These are phyloP conservation scores for Myriosclerotinia duriaeana DNA, from an alignment of 2,329 filamentous ascomycete species.

Conservation along the genomic window DNA sequence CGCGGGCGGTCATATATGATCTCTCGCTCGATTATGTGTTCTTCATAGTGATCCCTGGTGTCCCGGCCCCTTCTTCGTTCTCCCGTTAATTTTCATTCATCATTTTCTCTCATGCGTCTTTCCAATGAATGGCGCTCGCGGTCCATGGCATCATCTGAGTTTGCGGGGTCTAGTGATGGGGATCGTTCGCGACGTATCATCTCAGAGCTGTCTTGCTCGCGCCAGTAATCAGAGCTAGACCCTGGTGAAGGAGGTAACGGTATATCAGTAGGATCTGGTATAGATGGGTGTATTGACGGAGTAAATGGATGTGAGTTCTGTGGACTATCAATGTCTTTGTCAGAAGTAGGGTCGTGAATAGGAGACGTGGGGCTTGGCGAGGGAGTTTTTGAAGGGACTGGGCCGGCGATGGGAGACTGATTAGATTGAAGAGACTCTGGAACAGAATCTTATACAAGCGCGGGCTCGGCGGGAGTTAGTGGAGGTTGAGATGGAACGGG, in stretches of 20 bases:
- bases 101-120: background rate
- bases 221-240: background rate
- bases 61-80: background rate
- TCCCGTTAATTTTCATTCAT: background rate
- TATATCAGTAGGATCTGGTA: background rate
- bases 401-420: background rate
- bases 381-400: background rate
- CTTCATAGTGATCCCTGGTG: background rate
- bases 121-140: background rate
- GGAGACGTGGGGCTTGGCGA: background rate
- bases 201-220: background rate
- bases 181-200: background rate
- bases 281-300: background rate
- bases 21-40: background rate
- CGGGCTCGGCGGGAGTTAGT: background rate
- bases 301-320: background rate
- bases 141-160: background rate
- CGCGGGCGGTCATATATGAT: background rate
- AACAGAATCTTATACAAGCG: background rate
- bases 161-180: background rate
- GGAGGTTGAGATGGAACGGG: background rate
- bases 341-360: background rate
- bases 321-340: background rate
- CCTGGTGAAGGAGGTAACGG: background rate
- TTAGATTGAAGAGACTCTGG: background rate